Percentiles rank a stretch among this genome's conserved stretches.
These are phyloP conservation scores for Coniferiporia sulphurascens DNA, from an alignment of 1,284 basidiomycete genomes.

Conservation along the genomic window DNA sequence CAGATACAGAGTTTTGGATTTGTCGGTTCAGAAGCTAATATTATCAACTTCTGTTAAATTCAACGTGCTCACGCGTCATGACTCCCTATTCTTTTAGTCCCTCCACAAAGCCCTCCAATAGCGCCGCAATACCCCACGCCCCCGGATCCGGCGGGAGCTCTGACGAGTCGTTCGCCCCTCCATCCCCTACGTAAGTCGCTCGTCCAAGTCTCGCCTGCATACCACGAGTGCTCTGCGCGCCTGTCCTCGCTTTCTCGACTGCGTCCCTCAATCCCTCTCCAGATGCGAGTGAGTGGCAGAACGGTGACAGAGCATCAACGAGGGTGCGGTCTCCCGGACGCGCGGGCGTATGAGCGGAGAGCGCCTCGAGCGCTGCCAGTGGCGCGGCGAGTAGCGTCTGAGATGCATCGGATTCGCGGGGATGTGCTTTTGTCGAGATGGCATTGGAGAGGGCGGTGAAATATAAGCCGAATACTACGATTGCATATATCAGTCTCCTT, in stretches of 20 bases:
- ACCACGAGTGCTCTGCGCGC: conserved; percentile 42
- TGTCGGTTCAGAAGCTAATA: too few species aligned
- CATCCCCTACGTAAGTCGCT: conserved; percentile 41
- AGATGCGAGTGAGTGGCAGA: conserved; percentile 34
- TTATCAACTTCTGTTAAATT: too few species aligned
- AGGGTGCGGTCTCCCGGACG: conserved; percentile 50
- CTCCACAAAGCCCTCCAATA: conserved; percentile 35
- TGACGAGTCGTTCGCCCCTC: conserved; percentile 23
- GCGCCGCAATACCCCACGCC: conserved; percentile 44
- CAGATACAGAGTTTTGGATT: too few species aligned
- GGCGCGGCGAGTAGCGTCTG: conserved; percentile 17
- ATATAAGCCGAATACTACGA: conserved; percentile 47
- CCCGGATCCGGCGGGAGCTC: conserved; percentile 45
- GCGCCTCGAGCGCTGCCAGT: conserved; percentile 30
- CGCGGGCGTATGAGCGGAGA: conserved; percentile 45
- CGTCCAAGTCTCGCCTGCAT: conserved; percentile 46
- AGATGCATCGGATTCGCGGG: neutral
- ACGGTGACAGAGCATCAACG: conserved; percentile 47
- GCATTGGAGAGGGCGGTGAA: conserved; percentile 37
- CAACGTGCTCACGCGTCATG: too few species aligned
- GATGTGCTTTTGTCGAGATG: conserved; percentile 23
- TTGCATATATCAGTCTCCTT: neutral
- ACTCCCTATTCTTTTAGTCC: conserved; percentile 23
- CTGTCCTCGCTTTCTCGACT: conserved; percentile 34
- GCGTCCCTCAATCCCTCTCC: conserved; percentile 31